Conservation (phyloP, 2,329 filamentous ascomycete genomes). For the Aspergillus ruber region DNA sequence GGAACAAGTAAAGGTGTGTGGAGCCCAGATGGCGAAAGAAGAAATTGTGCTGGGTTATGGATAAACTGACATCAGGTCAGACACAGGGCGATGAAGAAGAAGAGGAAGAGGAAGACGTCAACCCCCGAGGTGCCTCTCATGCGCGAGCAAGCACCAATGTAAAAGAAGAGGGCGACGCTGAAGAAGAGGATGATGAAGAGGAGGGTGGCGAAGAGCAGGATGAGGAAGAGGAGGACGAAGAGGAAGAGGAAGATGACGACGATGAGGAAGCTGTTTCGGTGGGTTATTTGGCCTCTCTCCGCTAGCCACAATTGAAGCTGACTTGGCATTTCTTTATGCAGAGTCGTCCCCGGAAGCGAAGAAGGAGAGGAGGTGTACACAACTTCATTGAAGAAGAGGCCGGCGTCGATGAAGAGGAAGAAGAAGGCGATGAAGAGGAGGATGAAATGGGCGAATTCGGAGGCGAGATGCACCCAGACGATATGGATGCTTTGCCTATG, state of each 20-base stretch:
- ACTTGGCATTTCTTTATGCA: constrained; percentile 23
- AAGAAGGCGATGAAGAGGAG: constrained; percentile 82
- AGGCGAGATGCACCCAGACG: constrained; percentile 84
- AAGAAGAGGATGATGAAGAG: constrained; percentile 41
- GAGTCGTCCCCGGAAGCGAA: constrained; percentile 72
- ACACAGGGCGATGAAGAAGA: constrained; percentile 29
- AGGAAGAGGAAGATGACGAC: constrained; percentile 45
- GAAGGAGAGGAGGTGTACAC: constrained; percentile 65
- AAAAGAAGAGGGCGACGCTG: constrained; percentile 55
- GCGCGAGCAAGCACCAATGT: constrained; percentile 27
- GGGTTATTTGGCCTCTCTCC: constrained; percentile 14
- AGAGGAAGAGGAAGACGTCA: constrained; percentile 36
- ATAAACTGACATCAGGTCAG: constrained; percentile 10
- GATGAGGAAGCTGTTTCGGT: constrained; percentile 56
- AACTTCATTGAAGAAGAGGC: constrained; percentile 97
- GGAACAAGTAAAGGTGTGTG: constrained; percentile 26
- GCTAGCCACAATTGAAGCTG: constrained; percentile 4
- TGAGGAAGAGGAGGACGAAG: constrained; percentile 39
- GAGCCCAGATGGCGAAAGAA: constrained; percentile 9
- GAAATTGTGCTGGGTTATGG: constrained; percentile 17
- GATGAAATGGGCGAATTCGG: constrained; percentile 80
- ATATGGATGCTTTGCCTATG: constrained; percentile 67
- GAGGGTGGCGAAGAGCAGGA: constrained; percentile 58
- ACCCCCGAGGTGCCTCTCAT: constrained; percentile 44
- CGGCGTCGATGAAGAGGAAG: constrained; percentile 90